These are phyloP conservation scores for Aotearoamyces nothofagi DNA, from an alignment of 2,329 filamentous ascomycete species.

Conservation along the genomic window DNA sequence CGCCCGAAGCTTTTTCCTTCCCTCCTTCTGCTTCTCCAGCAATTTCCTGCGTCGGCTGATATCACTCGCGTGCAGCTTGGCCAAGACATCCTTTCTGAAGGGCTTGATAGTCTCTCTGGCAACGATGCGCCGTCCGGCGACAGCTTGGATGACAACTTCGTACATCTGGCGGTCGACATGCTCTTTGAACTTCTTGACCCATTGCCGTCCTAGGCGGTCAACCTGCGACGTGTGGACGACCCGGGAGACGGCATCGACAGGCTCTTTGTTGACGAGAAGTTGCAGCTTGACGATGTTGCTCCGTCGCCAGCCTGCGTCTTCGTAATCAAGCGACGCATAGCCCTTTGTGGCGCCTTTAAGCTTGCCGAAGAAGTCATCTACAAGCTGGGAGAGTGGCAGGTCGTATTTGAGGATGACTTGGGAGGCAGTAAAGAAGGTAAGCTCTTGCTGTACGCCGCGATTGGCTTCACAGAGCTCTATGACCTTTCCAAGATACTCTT, in stretches of 20 bases:
- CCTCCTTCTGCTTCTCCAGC: slow-evolving; percentile 93
- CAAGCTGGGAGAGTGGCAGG: slow-evolving; percentile 73
- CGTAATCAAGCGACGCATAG: slow-evolving; percentile 92
- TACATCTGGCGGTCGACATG: slow-evolving; percentile 96
- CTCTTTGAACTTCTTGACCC: slow-evolving; percentile 94
- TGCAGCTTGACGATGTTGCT: slow-evolving; percentile 80
- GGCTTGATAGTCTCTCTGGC: slow-evolving; percentile 92
- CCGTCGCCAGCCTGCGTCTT: slow-evolving; percentile 76
- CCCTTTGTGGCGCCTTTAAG: slow-evolving; percentile 88
- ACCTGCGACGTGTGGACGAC: slow-evolving; percentile 75
- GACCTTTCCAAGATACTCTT: slow-evolving; percentile 85
- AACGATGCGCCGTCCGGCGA: slow-evolving; percentile 66
- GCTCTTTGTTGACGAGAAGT: slow-evolving; percentile 80
- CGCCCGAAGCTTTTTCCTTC: slow-evolving; percentile 70
- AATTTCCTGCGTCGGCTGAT: slow-evolving; percentile 70
- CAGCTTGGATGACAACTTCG: slow-evolving; percentile 88
- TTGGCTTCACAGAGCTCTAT: slow-evolving; percentile 91
- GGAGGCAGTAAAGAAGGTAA: slow-evolving; percentile 81
- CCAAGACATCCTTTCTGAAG: slow-evolving; percentile 87
- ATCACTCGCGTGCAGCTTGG: slow-evolving; percentile 87
- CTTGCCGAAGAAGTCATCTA: slow-evolving; percentile 96
- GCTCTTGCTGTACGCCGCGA: slow-evolving; percentile 70
- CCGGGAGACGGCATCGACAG: slow-evolving; percentile 88
- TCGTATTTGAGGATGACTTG: slow-evolving; percentile 94
- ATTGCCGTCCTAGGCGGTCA: slow-evolving; percentile 65